Conservation (phyloP, 2,329 filamentous ascomycete genomes). For the Colletotrichum viniferum region DNA sequence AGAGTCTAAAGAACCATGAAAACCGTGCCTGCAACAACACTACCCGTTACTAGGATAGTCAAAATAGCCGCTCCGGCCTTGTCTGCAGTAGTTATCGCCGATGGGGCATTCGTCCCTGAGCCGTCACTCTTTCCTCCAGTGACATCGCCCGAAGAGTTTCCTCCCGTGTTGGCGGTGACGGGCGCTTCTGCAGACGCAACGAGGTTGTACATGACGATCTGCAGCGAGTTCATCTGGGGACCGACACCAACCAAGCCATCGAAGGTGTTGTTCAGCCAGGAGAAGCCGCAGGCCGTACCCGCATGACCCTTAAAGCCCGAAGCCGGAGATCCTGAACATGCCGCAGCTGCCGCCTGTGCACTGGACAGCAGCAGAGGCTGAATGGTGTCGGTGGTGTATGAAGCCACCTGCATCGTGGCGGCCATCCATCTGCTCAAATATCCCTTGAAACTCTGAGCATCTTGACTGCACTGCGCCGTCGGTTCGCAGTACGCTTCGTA, state of each 20-base stretch:
- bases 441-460: slow-evolving; percentile 77
- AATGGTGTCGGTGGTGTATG: slow-evolving; percentile 59
- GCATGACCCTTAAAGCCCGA: slow-evolving; percentile 53
- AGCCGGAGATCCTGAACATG: slow-evolving; percentile 63
- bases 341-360: slow-evolving; percentile 60
- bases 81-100: slow-evolving; percentile 59
- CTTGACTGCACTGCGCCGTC: slow-evolving; percentile 65
- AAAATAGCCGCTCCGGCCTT: slow-evolving; percentile 70
- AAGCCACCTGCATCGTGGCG: slow-evolving; percentile 64
- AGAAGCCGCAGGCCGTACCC: slow-evolving; percentile 62
- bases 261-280: slow-evolving; percentile 58
- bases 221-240: slow-evolving; percentile 61
- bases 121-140: slow-evolving; percentile 19
- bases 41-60: slow-evolving; percentile 61
- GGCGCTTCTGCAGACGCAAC: slow-evolving; percentile 44
- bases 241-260: slow-evolving; percentile 56
- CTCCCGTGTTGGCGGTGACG: slow-evolving; percentile 54
- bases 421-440: slow-evolving; percentile 71
- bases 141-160: slow-evolving; percentile 50
- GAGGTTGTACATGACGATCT: slow-evolving; percentile 53
- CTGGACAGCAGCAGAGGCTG: slow-evolving; percentile 62
- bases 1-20: background rate
- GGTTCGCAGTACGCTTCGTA: slow-evolving; percentile 71
- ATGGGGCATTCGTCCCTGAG: background rate
- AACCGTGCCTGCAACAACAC: slow-evolving; percentile 34